These are phyloP conservation scores for Hansenula lynferdii DNA, from an alignment of 1,139 yeast species.

Conservation along the genomic window DNA sequence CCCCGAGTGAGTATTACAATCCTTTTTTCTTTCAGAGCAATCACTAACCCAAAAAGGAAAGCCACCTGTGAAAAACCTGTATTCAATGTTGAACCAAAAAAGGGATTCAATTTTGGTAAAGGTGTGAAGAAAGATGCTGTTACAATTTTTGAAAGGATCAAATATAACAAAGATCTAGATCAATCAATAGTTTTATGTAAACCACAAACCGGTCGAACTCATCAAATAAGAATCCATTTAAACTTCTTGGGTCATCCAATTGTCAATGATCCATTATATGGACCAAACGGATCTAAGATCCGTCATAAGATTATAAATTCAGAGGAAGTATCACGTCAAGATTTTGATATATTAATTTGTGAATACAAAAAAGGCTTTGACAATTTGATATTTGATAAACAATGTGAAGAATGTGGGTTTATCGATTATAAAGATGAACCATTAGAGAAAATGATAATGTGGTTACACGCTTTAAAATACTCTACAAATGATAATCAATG, in stretches of 20 bases:
- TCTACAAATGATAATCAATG: constrained; percentile 35
- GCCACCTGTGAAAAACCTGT: constrained; percentile 55
- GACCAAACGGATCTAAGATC: constrained; percentile 18
- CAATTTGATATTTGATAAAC: constrained; percentile 28
- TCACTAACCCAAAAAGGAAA: constrained; percentile 16
- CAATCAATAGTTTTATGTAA: constrained; percentile 58
- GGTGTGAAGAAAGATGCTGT: constrained; percentile 30
- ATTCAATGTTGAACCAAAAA: constrained; percentile 66
- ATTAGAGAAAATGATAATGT: constrained; percentile 36
- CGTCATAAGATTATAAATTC: constrained; percentile 24
- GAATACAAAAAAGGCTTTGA: constrained; percentile 3
- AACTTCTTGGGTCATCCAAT: constrained; percentile 65
- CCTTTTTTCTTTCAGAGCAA: neutral
- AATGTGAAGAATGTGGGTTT: constrained; percentile 44
- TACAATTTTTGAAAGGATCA: constrained; percentile 35
- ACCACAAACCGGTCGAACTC: constrained; percentile 74
- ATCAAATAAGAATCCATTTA: constrained; percentile 73
- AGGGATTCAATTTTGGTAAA: constrained; percentile 20
- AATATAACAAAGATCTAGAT: constrained; percentile 28
- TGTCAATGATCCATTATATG: constrained; percentile 60
- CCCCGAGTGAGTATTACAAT: constrained; percentile 32
- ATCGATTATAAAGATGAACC: constrained; percentile 36
- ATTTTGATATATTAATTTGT: constrained; percentile 38
- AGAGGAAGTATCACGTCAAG: constrained; percentile 65
- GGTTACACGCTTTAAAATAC: constrained; percentile 57